These are phyloP conservation scores for Tetracladium marchalianum DNA, from an alignment of 495 filamentous ascomycete genomes.

Conservation along the genomic window DNA sequence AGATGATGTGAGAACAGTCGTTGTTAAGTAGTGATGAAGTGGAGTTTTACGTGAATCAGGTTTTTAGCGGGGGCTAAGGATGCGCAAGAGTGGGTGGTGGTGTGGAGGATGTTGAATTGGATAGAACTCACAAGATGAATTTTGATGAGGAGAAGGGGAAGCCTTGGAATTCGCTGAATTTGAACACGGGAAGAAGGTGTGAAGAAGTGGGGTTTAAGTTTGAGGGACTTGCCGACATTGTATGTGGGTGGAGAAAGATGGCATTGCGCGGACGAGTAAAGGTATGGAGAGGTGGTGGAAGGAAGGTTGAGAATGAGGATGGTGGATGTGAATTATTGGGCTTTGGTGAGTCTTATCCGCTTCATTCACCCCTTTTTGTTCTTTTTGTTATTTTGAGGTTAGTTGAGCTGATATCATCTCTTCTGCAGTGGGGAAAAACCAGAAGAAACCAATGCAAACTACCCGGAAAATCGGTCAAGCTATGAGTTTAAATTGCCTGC, in stretches of 20 bases:
- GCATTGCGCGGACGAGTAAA: conserved; percentile 52
- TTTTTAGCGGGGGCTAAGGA: too few species aligned
- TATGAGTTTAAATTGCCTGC: too few species aligned
- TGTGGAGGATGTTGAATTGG: conserved; percentile 79
- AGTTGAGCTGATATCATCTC: too few species aligned
- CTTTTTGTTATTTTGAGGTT: too few species aligned
- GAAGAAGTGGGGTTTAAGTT: conserved; percentile 29
- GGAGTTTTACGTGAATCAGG: conserved; percentile 62
- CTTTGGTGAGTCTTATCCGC: conserved; percentile 24
- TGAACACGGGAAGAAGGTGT: too few species aligned
- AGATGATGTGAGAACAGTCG: conserved; percentile 33
- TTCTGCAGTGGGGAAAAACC: too few species aligned
- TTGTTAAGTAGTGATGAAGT: conserved; percentile 60
- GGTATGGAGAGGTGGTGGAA: conserved; percentile 59
- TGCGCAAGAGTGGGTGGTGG: conserved; percentile 57
- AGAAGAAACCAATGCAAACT: too few species aligned
- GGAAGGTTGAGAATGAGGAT: conserved; percentile 43
- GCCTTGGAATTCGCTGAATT: background rate
- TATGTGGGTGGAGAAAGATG: conserved; percentile 62
- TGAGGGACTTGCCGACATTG: conserved; percentile 54
- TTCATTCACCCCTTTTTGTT: too few species aligned
- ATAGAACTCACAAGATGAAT: conserved; percentile 61
- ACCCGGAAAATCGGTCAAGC: too few species aligned
- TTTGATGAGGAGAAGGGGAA: conserved; percentile 61
- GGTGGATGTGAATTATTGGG: conserved; percentile 61